Conservation (phyloP, 768 basidiomycete genomes). For the Tricholoma furcatifolium region DNA sequence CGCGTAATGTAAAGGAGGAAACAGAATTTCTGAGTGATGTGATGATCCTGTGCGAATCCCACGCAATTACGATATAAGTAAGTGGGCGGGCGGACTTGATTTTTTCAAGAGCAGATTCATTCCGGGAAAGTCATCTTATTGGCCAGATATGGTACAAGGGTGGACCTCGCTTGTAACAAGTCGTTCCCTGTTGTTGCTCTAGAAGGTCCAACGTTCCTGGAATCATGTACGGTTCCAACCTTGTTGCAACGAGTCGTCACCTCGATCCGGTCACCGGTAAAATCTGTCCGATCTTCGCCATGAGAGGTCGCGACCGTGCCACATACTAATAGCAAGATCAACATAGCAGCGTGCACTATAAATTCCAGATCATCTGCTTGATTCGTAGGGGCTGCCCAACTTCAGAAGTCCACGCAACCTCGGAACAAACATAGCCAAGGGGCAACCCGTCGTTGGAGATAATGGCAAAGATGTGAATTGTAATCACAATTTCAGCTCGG, state of each 20-base stretch:
- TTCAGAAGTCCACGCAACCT: background rate
- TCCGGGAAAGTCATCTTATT: slow-evolving; percentile 7
- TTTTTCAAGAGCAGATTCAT: slow-evolving; percentile 17
- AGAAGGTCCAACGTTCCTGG: slow-evolving; percentile 3
- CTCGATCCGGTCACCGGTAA: slow-evolving; percentile 6
- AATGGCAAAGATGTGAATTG: background rate
- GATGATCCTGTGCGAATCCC: slow-evolving; percentile 12
- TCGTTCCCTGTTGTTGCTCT: slow-evolving; percentile 1
- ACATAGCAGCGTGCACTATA: background rate
- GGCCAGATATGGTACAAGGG: too few species aligned
- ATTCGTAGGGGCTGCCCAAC: background rate
- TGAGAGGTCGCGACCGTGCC: background rate
- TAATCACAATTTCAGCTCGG: background rate
- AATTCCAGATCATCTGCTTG: background rate
- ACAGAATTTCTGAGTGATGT: slow-evolving; percentile 5
- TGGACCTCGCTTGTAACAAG: slow-evolving; percentile 10
- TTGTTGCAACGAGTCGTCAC: slow-evolving; percentile 6
- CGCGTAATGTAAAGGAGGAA: slow-evolving; percentile 2
- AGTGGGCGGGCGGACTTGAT: slow-evolving; percentile 18
- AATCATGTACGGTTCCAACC: slow-evolving; percentile 3
- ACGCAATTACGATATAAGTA: slow-evolving; percentile 10
- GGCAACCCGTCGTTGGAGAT: background rate
- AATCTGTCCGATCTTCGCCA: background rate
- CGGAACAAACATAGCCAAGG: background rate
- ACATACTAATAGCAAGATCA: background rate